Evolutionary conservation across 495 filamentous ascomycete genomes (phyloP).

Genomic region (Penicillium macrosclerotiorum): DNA sequence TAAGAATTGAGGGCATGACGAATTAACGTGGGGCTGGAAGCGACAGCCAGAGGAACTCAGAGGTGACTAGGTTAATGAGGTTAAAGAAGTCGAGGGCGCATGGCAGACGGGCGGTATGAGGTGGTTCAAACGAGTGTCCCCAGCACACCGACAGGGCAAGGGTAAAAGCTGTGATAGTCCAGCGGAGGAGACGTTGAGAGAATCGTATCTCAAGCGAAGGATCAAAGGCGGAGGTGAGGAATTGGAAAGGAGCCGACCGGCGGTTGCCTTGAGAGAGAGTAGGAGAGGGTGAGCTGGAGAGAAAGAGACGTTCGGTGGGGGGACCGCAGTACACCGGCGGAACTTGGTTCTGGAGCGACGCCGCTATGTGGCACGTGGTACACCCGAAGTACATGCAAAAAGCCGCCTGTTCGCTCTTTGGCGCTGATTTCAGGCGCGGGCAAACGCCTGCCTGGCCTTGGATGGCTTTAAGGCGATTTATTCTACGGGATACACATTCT

Average conservation of each 20-base stretch:
- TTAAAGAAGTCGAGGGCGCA: conserved; percentile 27
- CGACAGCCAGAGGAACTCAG: conserved; percentile 1
- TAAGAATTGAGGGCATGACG: conserved; percentile 83
- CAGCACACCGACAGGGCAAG: conserved; percentile 13
- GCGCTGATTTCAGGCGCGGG: background rate
- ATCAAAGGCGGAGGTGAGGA: background rate
- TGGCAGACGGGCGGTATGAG: conserved; percentile 27
- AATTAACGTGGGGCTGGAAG: conserved; percentile 11
- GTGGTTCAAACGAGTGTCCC: conserved; percentile 11
- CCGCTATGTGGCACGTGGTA: conserved; percentile 24
- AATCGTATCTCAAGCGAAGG: background rate
- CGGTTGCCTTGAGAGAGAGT: conserved; percentile 26
- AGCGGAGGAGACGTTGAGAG: too few species aligned
- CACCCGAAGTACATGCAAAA: conserved; percentile 13
- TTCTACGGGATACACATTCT: too few species aligned
- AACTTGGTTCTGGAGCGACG: conserved; percentile 15
- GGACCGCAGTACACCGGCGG: conserved; percentile 18
- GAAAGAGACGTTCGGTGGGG: conserved; percentile 15
- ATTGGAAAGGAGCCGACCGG: conserved; percentile 26
- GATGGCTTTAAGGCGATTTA: background rate
- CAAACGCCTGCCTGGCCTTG: background rate
- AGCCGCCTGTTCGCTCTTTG: background rate
- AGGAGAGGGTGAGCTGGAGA: conserved; percentile 6
- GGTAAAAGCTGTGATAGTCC: conserved; percentile 1
- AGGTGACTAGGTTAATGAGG: conserved; percentile 4